Evolutionary conservation across 2,329 filamentous ascomycete species (phyloP).

Genomic region (Beauveria sp.): DNA sequence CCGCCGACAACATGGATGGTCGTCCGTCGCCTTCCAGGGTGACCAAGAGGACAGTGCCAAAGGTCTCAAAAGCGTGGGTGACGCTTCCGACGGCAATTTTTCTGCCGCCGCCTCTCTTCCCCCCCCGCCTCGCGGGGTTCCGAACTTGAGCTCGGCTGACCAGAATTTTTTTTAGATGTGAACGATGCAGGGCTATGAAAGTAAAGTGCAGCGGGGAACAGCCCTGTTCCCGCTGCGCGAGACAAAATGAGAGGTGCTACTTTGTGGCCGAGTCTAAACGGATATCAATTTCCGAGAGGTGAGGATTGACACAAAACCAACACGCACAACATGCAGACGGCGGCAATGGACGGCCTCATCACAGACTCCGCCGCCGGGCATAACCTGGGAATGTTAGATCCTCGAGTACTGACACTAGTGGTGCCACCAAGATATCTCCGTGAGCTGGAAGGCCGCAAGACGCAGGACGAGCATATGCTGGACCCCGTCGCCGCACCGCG

Average conservation of each 20-base stretch:
- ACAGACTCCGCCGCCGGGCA: neutral
- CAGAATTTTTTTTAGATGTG: constrained; percentile 23
- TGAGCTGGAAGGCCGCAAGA: constrained; percentile 9
- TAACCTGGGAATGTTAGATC: neutral
- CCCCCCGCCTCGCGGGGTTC: neutral
- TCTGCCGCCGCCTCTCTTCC: neutral
- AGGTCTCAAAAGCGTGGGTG: constrained; percentile 12
- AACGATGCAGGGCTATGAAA: constrained; percentile 18
- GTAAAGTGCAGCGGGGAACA: constrained; percentile 18
- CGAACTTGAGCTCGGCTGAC: constrained; percentile 4
- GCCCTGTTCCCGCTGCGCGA: constrained; percentile 17
- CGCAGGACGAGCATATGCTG: neutral
- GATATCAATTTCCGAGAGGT: constrained; percentile 18
- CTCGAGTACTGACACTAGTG: neutral
- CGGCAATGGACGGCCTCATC: neutral
- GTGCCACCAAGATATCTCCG: constrained; percentile 8
- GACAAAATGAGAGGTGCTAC: constrained; percentile 16
- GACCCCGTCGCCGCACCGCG: constrained; percentile 10
- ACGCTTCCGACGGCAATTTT: constrained; percentile 8
- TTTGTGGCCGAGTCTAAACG: constrained; percentile 17
- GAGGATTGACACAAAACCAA: neutral
- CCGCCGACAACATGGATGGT: neutral
- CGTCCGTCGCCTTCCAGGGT: constrained; percentile 8
- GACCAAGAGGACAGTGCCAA: constrained; percentile 7
- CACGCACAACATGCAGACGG: neutral